Conservation (phyloP, 2,329 filamentous ascomycete species). For the Phaeomoniella chlamydospora region DNA sequence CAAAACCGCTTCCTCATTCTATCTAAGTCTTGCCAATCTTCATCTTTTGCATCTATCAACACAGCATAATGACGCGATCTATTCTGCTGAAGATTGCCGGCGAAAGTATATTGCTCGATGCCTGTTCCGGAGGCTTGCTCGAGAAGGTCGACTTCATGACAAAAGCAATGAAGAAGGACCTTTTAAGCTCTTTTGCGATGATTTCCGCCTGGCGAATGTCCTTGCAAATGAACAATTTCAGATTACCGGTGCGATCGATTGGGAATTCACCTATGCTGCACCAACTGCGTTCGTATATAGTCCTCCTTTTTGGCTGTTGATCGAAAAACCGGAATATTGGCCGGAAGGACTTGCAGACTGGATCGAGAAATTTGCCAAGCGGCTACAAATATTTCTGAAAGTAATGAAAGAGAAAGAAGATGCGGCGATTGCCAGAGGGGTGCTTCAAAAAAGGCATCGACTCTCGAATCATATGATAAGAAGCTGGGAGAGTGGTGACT, state of each 20-base stretch:
- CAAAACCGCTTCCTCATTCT: constrained; percentile 22
- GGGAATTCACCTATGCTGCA: constrained; percentile 15
- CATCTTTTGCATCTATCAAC: constrained; percentile 24
- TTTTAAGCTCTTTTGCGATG: constrained; percentile 14
- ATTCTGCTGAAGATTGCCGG: constrained; percentile 11
- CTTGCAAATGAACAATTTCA: constrained; percentile 10
- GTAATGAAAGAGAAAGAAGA: constrained; percentile 7
- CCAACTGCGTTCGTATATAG: constrained; percentile 10
- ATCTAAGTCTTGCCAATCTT: constrained; percentile 22
- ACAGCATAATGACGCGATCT: constrained; percentile 23
- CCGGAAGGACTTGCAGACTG: constrained; percentile 8
- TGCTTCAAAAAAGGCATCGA: constrained; percentile 4
- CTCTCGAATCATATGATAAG: constrained; percentile 10
- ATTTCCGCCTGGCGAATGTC: constrained; percentile 14
- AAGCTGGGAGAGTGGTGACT: constrained; percentile 10
- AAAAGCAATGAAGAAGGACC: constrained; percentile 12
- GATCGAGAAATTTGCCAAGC: constrained; percentile 6
- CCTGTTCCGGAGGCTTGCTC: constrained; percentile 11
- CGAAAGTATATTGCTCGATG: constrained; percentile 10
- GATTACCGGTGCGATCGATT: constrained; percentile 13
- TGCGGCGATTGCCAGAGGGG: constrained; percentile 3
- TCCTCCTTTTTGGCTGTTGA: constrained; percentile 13
- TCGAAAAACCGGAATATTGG: constrained; percentile 13
- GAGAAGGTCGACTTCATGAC: constrained; percentile 3
- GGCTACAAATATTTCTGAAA: constrained; percentile 9